Percentiles rank a stretch among this genome's conserved stretches.
These are phyloP conservation scores for Synchytrium microbalum DNA, from an alignment of 371 early-diverging fungal genomes.

Conservation along the genomic window DNA sequence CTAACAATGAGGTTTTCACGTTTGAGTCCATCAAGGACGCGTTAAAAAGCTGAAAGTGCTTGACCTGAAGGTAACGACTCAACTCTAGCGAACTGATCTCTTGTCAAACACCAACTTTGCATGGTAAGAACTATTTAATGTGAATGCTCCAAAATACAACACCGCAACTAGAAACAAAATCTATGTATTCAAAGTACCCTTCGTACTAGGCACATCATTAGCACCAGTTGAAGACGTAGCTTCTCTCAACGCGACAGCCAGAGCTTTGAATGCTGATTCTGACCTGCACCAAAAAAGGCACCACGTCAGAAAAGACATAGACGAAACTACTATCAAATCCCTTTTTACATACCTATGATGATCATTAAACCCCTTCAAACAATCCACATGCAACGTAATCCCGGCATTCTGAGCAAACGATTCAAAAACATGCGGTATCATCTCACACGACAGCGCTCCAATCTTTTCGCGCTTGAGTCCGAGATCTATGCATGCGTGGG, in stretches of 20 bases:
- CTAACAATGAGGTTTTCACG: too few species aligned
- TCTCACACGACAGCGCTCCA: conserved; percentile 83
- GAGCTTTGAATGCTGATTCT: conserved; percentile 92
- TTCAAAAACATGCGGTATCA: conserved; percentile 91
- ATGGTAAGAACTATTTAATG: too few species aligned
- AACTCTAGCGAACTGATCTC: too few species aligned
- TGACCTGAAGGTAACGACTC: too few species aligned
- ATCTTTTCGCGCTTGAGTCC: conserved; percentile 84
- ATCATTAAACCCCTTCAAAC: conserved; percentile 84
- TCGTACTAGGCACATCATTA: conserved; percentile 77
- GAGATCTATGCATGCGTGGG: conserved; percentile 71
- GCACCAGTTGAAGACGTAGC: conserved; percentile 71
- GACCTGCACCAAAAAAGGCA: conserved; percentile 44
- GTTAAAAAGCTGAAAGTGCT: too few species aligned
- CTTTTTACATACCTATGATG: conserved; percentile 67
- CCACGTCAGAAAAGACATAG: too few species aligned
- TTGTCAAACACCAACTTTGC: too few species aligned
- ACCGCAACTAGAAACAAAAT: background rate
- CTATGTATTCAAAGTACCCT: conserved; percentile 53
- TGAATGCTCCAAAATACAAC: too few species aligned
- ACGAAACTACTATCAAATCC: background rate
- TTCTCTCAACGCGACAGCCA: conserved; percentile 86
- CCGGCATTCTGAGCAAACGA: conserved; percentile 87
- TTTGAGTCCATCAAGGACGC: too few species aligned
- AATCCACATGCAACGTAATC: conserved; percentile 93